Conservation (phyloP, 306 rosid genomes). For the Fagus crenata region DNA sequence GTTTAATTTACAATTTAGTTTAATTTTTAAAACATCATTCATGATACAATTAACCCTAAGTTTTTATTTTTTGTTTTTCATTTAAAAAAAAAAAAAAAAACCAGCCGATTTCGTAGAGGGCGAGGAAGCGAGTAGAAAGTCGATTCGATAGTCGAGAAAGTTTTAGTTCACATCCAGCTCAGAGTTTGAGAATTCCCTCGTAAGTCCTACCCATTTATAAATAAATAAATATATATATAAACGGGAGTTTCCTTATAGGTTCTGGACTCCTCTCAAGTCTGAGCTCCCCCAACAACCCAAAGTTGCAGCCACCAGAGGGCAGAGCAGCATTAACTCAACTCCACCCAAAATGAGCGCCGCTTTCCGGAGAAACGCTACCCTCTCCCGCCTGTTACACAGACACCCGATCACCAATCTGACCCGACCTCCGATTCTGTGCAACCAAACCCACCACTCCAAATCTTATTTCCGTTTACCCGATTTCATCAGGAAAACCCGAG, state of each 20-base stretch:
- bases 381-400: constrained; percentile 38
- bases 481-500: constrained; percentile 40
- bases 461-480: constrained; percentile 47
- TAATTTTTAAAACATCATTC: too few relatives aligned
- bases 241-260: too few relatives aligned
- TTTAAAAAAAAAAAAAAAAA: neutral
- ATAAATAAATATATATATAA: too few relatives aligned
- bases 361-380: constrained; percentile 28
- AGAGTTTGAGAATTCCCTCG: too few relatives aligned
- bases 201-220: too few relatives aligned
- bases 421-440: constrained; percentile 21
- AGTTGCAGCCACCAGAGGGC: too few relatives aligned
- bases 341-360: constrained; percentile 36
- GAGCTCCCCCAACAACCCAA: neutral
- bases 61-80: too few relatives aligned
- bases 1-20: too few relatives aligned
- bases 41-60: too few relatives aligned
- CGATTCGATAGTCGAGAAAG: constrained; percentile 3
- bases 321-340: too few relatives aligned
- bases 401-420: constrained; percentile 30
- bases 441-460: constrained; percentile 32
- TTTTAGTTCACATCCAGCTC: too few relatives aligned
- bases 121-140: constrained; percentile 20
- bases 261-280: neutral
- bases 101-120: neutral